Base-by-base conservation (phyloP, 2,329 filamentous ascomycete species). In the Epichloe uncinata region DNA sequence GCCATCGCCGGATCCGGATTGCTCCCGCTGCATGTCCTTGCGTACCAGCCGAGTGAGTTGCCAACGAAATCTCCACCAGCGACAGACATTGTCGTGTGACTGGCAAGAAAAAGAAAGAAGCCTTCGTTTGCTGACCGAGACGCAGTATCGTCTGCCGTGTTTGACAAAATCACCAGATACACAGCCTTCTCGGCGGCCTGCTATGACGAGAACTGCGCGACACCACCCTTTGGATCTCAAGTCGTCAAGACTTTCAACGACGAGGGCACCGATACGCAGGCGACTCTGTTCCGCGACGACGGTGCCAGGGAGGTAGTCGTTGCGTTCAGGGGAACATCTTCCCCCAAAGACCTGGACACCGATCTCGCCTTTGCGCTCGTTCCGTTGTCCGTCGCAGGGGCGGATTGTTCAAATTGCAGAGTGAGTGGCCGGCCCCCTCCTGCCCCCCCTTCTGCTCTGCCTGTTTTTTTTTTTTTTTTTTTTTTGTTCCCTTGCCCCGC, bases 201-300 rank as follows among this genome's bases (percentile, higher is more conserved):
- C 4, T 49, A 49, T 35, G 41, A 20, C 3, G 18, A 45, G 30
- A 40, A 49, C 33, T 49, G 48, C 42, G 18, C 30, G 12, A 33
- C 6, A n/a, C 48, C 48, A 9, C 48, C 48, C 8, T 45, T 40
- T 16, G 34, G 35, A 16, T 40, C 48, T 4, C 26, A 18, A 9
- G 45, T 49, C 22, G 42, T 49, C 18, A 45, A 49, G 15, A 49
- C 42, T 11, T 49, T 49, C 20, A 22, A 45, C 22, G 34, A 45
- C n/a, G 35, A n/a, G 4, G 34, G 9, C 11, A 38, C 34, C 9
- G 42, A 45, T 18, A 20, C 48, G 4, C 48, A 49, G 20, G 48
- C 48, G 34, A 49, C 48, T n/a, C n/a, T 49, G 42, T 49, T 45
- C 42, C 48, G 42, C 35, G 48, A 49, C 20, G 22, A 45, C 12